phyloP scores from a whole-genome alignment of 768 basidiomycete genomes.

The Tephrocybe sp. region DNA sequence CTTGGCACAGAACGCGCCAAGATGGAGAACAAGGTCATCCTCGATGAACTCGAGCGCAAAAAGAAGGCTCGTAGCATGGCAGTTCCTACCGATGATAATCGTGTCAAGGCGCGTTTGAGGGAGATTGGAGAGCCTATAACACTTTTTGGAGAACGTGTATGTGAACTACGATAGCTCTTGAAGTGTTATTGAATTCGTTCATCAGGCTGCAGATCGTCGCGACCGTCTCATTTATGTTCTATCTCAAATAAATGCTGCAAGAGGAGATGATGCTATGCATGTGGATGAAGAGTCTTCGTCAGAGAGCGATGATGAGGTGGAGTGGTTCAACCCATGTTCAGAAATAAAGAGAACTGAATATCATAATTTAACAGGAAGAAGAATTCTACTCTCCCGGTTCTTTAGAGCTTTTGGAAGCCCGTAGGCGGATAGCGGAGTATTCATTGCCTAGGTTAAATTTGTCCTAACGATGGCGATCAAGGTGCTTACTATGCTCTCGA shows the following conservation, averaged over 20 bases:
- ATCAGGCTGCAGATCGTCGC: slow-evolving; percentile 91
- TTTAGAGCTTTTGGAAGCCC: slow-evolving; percentile 79
- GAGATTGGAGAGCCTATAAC: slow-evolving; percentile 98
- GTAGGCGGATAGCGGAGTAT: slow-evolving; percentile 86
- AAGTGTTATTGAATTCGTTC: slow-evolving; percentile 13
- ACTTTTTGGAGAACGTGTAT: slow-evolving; percentile 93
- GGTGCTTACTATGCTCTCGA: slow-evolving; percentile 68
- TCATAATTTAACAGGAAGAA: slow-evolving; percentile 79
- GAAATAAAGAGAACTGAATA: too few relatives aligned
- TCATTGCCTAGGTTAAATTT: slow-evolving; percentile 92
- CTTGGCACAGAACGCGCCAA: slow-evolving; percentile 71
- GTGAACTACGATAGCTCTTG: slow-evolving; percentile 30
- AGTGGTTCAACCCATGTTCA: too few relatives aligned
- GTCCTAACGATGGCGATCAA: slow-evolving; percentile 54
- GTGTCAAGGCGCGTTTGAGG: slow-evolving; percentile 83
- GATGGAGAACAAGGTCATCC: slow-evolving; percentile 79
- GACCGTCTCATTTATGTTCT: slow-evolving; percentile 94
- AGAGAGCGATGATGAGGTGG: slow-evolving; percentile 78
- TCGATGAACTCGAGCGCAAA: slow-evolving; percentile 97
- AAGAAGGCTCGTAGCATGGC: slow-evolving; percentile 92
- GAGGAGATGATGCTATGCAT: slow-evolving; percentile 76
- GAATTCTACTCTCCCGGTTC: slow-evolving; percentile 96
- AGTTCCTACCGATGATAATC: slow-evolving; percentile 95
- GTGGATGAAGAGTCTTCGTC: slow-evolving; percentile 68
- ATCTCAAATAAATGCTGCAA: slow-evolving; percentile 88